Evolutionary conservation across 2,329 filamentous ascomycete species (phyloP).

Genomic region (Lizonia empirigonia): DNA sequence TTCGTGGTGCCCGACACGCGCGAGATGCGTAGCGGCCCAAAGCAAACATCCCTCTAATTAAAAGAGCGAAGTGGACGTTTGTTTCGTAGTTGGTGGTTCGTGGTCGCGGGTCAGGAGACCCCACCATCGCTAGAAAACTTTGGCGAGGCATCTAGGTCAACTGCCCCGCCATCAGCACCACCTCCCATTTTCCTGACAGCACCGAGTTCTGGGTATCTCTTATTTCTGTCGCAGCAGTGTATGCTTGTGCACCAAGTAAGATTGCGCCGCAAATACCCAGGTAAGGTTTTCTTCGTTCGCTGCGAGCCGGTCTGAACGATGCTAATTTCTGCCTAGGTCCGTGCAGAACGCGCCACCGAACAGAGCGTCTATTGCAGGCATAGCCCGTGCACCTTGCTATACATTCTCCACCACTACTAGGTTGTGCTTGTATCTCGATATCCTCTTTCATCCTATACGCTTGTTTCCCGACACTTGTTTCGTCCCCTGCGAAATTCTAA

Average conservation of each 20-base stretch:
- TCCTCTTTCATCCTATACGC: not conserved
- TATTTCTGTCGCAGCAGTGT: not conserved
- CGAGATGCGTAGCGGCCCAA: not conserved
- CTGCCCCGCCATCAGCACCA: not conserved
- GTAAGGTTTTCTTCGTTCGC: not conserved
- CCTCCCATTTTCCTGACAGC: not conserved
- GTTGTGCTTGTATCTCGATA: not conserved
- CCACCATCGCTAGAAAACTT: not conserved
- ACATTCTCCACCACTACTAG: not conserved
- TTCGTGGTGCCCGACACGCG: not conserved
- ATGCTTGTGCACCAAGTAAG: not conserved
- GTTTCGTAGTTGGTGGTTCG: not conserved
- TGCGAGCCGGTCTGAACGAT: not conserved
- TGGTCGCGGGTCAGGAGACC: not conserved
- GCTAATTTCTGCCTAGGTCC: not conserved
- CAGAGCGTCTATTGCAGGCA: not conserved
- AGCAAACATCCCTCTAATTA: not conserved
- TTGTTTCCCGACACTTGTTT: not conserved
- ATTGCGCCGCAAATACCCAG: not conserved
- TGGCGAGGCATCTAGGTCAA: not conserved
- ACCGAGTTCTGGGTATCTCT: not conserved
- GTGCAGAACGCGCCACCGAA: not conserved
- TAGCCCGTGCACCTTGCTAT: not conserved
- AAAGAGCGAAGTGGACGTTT: not conserved
- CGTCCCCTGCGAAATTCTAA: not conserved